Conservation (phyloP, 139 green algal species). For the Chlorella vulgaris region DNA sequence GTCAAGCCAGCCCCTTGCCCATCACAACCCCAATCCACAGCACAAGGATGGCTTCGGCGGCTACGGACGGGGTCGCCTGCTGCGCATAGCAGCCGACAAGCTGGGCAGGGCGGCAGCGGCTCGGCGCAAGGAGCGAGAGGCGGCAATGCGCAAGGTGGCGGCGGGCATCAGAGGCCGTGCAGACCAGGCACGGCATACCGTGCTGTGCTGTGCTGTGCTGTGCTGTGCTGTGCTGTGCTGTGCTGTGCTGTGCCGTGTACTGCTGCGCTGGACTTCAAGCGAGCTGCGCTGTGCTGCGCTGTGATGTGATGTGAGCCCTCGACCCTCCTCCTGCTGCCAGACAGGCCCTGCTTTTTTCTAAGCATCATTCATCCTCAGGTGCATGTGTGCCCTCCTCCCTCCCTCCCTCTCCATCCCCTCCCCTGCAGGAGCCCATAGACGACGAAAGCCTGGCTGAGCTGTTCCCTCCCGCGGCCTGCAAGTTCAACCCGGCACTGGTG, state of each 20-base stretch:
- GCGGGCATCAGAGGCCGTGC: background rate
- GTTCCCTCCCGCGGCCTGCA: background rate
- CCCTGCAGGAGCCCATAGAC: background rate
- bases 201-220: background rate
- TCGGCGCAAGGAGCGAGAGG: conserved; percentile 8
- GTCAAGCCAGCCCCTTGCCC: background rate
- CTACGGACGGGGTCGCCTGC: conserved; percentile 10
- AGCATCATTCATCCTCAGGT: too few relatives aligned
- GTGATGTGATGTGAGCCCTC: too few relatives aligned
- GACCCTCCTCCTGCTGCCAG: too few relatives aligned
- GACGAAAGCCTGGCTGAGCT: background rate
- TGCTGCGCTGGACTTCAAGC: too few relatives aligned
- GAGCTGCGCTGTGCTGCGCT: too few relatives aligned
- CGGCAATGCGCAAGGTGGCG: background rate
- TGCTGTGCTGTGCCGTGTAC: too few relatives aligned
- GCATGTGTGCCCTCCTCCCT: background rate
- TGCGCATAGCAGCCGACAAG: conserved; percentile 20
- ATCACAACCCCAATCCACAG: background rate
- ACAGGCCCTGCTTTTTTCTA: too few relatives aligned
- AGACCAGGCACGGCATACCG: background rate
- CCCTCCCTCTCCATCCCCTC: too few relatives aligned
- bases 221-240: background rate
- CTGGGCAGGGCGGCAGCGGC: conserved; percentile 4
- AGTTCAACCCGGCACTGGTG: conserved; percentile 14
- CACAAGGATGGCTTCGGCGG: background rate